Base-by-base conservation (phyloP, 257 asterid genomes). In the Coffea eugenioides region DNA sequence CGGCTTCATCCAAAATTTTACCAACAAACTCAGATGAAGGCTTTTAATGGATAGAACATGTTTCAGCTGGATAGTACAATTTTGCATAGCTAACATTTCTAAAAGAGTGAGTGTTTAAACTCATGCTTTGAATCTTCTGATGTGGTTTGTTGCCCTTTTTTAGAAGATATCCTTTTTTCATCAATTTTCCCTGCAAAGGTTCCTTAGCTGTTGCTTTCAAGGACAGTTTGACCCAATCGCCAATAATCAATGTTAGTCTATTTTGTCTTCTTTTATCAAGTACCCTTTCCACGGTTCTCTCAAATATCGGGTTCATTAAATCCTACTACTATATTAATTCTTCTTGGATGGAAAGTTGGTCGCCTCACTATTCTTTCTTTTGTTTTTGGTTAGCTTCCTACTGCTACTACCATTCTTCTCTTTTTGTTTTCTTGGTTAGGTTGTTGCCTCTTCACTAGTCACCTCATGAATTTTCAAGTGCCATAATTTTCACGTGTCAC, bases 141-240 rank as follows among this genome's bases (percentile, higher is more conserved):
- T 39, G 80, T 87, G 91, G 83, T 85, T 84, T 78, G 75, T 82
- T 86, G 69, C 77, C 87, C 77, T 76, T 76, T 77, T 89, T 74
- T 85, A 75, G 95, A 76, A 90, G 84, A 81, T 75, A 78, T 86
- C 67, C 74, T 81, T 80, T 81, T 79, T 81, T 73, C 80, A 77
- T 81, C 84, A 82, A 79, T 77, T 85, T 78, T 41, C 65, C 80
- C 83, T 67, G 84, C 82, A 77, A 83, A 83, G 82, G 74, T 79
- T 78, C 80, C 81, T 82, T 83, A 84, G 78, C 71, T 70, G 89
- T 89, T 84, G 89, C 94, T 92, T 92, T 92, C 91, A 85, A 74
- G 54, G 66, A 70, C 85, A 82, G 79, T 85, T 91, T 92, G 92
- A 88, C 92, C 90, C 90, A 76, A 75, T 80, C 56, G 54, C 77